Evolutionary conservation across 768 basidiomycete genomes (phyloP).

Genomic region (Pisolithus sp.): DNA sequence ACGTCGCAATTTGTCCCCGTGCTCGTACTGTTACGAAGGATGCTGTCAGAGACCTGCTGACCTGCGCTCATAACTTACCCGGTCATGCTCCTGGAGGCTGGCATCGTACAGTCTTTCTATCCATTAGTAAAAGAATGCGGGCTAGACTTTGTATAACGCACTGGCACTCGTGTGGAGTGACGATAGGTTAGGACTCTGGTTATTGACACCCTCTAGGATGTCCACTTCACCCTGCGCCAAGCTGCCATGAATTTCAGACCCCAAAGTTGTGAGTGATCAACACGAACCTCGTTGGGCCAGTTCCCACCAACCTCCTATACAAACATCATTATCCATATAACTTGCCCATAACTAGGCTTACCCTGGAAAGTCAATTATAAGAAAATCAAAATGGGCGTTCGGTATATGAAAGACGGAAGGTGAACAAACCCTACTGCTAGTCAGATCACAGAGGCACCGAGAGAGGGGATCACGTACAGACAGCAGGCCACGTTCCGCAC

Average conservation of each 20-base stretch:
- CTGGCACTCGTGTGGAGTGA: conserved; percentile 25
- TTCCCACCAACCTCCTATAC: conserved; percentile 20
- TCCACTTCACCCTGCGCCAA: conserved; percentile 24
- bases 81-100: conserved; percentile 20
- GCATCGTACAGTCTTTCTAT: conserved; percentile 25
- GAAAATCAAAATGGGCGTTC: not conserved
- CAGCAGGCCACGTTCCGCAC: conserved; percentile 34
- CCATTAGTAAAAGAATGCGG: not conserved
- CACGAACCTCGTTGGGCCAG: conserved; percentile 21
- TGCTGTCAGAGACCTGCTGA: not conserved
- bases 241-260: not conserved
- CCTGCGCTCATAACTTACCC: conserved; percentile 19
- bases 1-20: conserved; percentile 23
- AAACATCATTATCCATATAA: not conserved
- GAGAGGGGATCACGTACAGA: conserved; percentile 21
- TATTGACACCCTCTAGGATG: conserved; percentile 30
- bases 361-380: conserved; percentile 13
- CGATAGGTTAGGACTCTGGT: conserved; percentile 20
- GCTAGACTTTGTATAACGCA: conserved; percentile 4
- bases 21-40: conserved; percentile 10
- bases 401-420: not conserved
- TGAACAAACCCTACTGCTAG: conserved; percentile 19
- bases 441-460: not conserved
- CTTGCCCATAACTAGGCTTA: conserved; percentile 3
- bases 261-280: not conserved